Base-by-base conservation (phyloP, 2,329 filamentous ascomycete species). In the Diplodia seriata region DNA sequence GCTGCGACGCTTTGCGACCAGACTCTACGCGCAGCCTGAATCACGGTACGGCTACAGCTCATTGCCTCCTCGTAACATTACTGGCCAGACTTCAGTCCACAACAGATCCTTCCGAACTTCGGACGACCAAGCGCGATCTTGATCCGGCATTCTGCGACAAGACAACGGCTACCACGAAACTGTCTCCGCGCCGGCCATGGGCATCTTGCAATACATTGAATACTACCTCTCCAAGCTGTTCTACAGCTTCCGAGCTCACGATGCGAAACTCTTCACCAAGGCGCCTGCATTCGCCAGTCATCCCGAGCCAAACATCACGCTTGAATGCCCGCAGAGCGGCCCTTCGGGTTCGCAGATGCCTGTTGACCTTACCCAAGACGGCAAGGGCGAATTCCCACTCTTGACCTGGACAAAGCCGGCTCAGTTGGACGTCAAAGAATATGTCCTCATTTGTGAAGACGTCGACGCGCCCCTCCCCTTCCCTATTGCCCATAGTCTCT, bases 301-400 rank as follows among this genome's bases (percentile, higher is more conserved):
- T 62, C 71, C 74, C 1, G 74, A 78, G 40, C 79, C 77, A 14
- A 81, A 78, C n/a, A 75, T 83, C 57, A 66, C 70, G 40, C 70
- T 83, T 43, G 77, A 73, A 8, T 81, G 80, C 18, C 79, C 79
- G 15, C 81, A 81, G 63, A 78, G 79, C 70, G 81, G 81, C 9
- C 70, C 72, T n/a, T 76, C 76, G 18, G 76, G 76, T 33, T 75
- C 79, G 36, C 74, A 73, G 4, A 71, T 85, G 38, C 69, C 69
- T 8, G 72, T 73, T 36, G 78, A 80, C 49, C 80, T 83, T 71
- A 81, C 80, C 31, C 69, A 57, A 31, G 20, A 67, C 9, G 67
- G 68, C 26, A 62, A 63, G 3, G 56, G 62, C 14, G 63, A 50
- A 1, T 70, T 70, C 38, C 69, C 70, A 15, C 59, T 55, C 2